These are phyloP conservation scores for Aspergillus bertholletiae DNA, from an alignment of 495 filamentous ascomycete species.

Conservation along the genomic window DNA sequence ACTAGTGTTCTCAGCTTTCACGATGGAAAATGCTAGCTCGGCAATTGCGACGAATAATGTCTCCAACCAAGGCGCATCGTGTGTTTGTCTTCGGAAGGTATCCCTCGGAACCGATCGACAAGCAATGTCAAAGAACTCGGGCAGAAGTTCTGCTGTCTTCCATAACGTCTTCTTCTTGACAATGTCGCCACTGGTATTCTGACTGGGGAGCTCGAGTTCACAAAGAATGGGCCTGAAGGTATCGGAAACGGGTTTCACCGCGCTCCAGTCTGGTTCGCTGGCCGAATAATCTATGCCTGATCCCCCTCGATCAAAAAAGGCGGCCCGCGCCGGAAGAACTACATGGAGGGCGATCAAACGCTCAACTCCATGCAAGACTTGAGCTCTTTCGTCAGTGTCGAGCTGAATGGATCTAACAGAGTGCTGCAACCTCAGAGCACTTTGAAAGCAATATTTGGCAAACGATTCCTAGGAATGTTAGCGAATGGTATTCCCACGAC, in stretches of 20 bases:
- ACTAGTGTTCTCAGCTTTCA: slow-evolving; percentile 30
- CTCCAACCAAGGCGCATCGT: slow-evolving; percentile 65
- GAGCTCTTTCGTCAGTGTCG: slow-evolving; percentile 36
- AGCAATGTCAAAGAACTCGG: slow-evolving; percentile 55
- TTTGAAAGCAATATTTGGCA: slow-evolving; percentile 35
- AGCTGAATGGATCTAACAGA: slow-evolving; percentile 30
- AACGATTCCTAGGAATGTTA: slow-evolving; percentile 29
- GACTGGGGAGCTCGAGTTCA: slow-evolving; percentile 12
- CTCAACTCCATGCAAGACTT: slow-evolving; percentile 49
- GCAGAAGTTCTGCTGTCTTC: slow-evolving; percentile 31
- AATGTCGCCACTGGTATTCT: slow-evolving; percentile 4
- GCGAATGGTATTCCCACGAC: neutral
- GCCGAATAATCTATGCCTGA: slow-evolving; percentile 45
- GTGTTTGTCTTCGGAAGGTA: slow-evolving; percentile 49
- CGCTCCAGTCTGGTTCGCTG: slow-evolving; percentile 42
- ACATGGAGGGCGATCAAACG: slow-evolving; percentile 66
- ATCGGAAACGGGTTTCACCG: slow-evolving; percentile 42
- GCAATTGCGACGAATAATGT: slow-evolving; percentile 56
- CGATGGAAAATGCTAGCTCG: slow-evolving; percentile 39
- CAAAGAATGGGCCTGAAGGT: slow-evolving; percentile 37
- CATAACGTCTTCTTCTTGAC: slow-evolving; percentile 17
- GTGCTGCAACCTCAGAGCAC: slow-evolving; percentile 36
- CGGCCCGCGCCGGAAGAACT: slow-evolving; percentile 60
- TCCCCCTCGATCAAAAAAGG: slow-evolving; percentile 45
- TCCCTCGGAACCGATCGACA: slow-evolving; percentile 50